Base-by-base conservation (phyloP, 805 yeast genomes). In the Lipomyces spencermartinsiae region DNA sequence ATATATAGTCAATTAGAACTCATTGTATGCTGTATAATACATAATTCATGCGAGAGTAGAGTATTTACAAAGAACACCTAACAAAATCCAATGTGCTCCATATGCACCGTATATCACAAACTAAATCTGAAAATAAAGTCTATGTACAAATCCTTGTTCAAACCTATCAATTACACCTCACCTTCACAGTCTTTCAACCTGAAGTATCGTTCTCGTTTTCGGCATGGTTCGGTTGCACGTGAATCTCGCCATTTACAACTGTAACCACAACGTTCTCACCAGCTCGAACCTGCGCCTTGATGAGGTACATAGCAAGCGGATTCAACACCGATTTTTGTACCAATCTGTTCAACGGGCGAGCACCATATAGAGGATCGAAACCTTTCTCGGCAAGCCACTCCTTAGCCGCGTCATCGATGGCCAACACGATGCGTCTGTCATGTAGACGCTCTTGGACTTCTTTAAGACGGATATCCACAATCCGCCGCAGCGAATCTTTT, bases 281-380 rank as follows among this genome's bases (percentile, higher is more conserved):
- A 59, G 83, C 79, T 69, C 82, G 84, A 12, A 94, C 83, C 74
- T 90, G 90, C 2, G 98, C 98, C 76, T 87, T 88, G 70, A 95
- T 86, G 82, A 95, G 77, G 74, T 84, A 81, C 74, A 86, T 83
- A 2, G 98, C 97, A 86, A 95, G 84, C 31, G 98, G 97, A 77
- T 93, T 93, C 78, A 95, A 82, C n/a, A 95, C 77, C 70, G 84
- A 80, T 81, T 89, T 91, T 78, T 93, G 97, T 68, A 94, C 87
- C 62, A 93, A 84, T 74, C 99, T 86, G 82, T 95, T 94, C 78
- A 95, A 84, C 10, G 99, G 99, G 76, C 99, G 86, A 0, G 99
- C 99, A 73, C 99, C 99, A 76, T 94, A 95, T 56, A 89, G 79
- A 39, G 92, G 91, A 76, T 94, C 98, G 77, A 94, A 95, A 2